Evolutionary conservation across 2,329 filamentous ascomycete genomes (phyloP), one percentile per base, ranked within the genome.

Genomic region (Monosporascus cannonballus): DNA sequence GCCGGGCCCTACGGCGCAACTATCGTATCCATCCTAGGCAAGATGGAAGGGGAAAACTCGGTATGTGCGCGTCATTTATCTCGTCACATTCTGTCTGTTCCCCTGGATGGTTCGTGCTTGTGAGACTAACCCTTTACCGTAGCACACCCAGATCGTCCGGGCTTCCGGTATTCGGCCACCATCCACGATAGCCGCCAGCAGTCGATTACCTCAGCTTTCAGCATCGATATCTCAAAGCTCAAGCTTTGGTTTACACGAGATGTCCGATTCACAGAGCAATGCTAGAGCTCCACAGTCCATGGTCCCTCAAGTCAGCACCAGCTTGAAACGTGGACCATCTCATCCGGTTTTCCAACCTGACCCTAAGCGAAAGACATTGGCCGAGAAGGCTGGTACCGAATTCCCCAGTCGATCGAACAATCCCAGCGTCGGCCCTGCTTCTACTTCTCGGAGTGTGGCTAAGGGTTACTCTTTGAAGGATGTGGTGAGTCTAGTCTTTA

Each of bases 191-290:
- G 24, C 42, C 42, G 11, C 48, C n/a, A 58, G 57, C 25, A 34
- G 30, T 34, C 62, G 57, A 45, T 61, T 67, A 42, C 61, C 62
- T 24, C 46, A 54, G 17, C 47, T 59, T 34, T 53, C 60, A 41
- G 56, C 63, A 8, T 62, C 57, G 15, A 50, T 46, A 6, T 46
- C 42, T 15, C 42, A 46, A 17, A 9, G 62, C 11, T 44, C 65
- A 47, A 60, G 51, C 39, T 63, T 61, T 52, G 69, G 71, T 3
- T 73, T 85, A 17, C 67, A 74, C 9, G 81, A 85, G 62, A 77
- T 82, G 59, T 76, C 72, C 61, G 79, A 84, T 7, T 84, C 82
- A n/a, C 80, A 85, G 61, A 74, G 71, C 68, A 86, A 86, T 64
- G 67, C 76, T 44, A 77, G 81, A 49, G 66, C 70, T 11, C 76